Evolutionary conservation across 352 stramenopile species (phyloP), one percentile per base, ranked within the genome.

Genomic region (Phytophthora ramorum): DNA sequence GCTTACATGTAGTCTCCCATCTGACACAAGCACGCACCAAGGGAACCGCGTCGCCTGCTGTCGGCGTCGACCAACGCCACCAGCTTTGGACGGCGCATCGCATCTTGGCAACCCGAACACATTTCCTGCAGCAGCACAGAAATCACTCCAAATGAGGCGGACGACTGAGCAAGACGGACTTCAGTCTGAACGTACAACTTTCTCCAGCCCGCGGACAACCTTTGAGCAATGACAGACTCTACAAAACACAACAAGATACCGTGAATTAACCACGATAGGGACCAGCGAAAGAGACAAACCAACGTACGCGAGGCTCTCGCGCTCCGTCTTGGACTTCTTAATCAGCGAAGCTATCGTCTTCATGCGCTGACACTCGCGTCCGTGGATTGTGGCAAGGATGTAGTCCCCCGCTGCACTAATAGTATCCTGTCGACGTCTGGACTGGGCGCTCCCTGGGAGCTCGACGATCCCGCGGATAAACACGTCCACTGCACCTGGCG

Each of bases 381-480:
- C 79, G 8, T 63, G 71, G 5, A 81, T 71, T 3, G 70, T 72
- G 2, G 79, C 74, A 22, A 91, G 71, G 19, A 88, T 75, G 24
- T 75, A 78, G 9, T 81, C 55, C 13, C 60, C 77, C 1, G 69
- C 66, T 0, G 75, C 58, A 26, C 44, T 56, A 26, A 79, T 63
- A 0, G 75, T 73, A 20, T 73, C 58, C 41, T 61, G 55, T 6
- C 59, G 66, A 3, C 55, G 54, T 1, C 26, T 41, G 34, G 22
- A 35, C 46, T 61, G 70, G 40, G 17, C 43, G 48, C 26, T 38
- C 4, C 49, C 24, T 3, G 71, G 75, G 4, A 88, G 52, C 59
- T 89, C 82, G 3, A 89, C 71, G 20, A 91, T 88, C 3, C 79
- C 82, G 22, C 82, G 79, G 24, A 78, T 66, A 63, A 88, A 91